Base-by-base conservation (phyloP, 176 grass and related monocot genomes). In the Triticum urartu region DNA sequence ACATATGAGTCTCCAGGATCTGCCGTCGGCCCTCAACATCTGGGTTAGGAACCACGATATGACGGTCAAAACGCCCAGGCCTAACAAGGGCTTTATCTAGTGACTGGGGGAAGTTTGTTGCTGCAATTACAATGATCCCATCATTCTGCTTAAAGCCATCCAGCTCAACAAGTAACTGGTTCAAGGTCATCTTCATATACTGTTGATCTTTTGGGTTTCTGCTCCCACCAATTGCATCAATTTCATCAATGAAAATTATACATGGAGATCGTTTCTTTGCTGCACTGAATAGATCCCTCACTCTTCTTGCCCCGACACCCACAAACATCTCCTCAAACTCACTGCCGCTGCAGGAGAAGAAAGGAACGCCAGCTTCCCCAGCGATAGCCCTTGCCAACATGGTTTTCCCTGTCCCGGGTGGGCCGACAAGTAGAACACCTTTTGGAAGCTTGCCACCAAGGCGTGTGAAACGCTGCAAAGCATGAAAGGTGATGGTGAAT, bases 251-350 rank as follows among this genome's bases (percentile, higher is more conserved):
- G 83, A 98, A 98, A 78, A 98, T 87, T 83, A 98, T 98, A 68
- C 96, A 98, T 24, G 96, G 96, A 81, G 95, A 94, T 18, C 91
- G 59, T 36, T 98, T 98, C 79, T 98, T 98, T 36, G 96, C 96
- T 43, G 96, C 96, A 60, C 70, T 62, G 63, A 98, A 98, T 32
- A 98, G 91, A 80, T 98, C 93, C 39, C 96, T 89, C 58, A 98
- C 96, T 79, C 96, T 90, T 76, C 91, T 88, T 75, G 96, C 96
- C 52, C 93, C 96, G 4, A 98, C 93, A 45, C 95, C 95, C 61
- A 98, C 95, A 79, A 98, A 95, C 95, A 94, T 98, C 90, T 98
- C 95, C 86, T 98, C 93, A 92, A 98, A 98, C 50, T 98, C 95
- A 48, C 93, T 93, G 36, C 95, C 95, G 28, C 89, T 95, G 88